phyloP scores from a whole-genome alignment of 1,284 basidiomycete genomes.

The Ceratobasidium sp. region DNA sequence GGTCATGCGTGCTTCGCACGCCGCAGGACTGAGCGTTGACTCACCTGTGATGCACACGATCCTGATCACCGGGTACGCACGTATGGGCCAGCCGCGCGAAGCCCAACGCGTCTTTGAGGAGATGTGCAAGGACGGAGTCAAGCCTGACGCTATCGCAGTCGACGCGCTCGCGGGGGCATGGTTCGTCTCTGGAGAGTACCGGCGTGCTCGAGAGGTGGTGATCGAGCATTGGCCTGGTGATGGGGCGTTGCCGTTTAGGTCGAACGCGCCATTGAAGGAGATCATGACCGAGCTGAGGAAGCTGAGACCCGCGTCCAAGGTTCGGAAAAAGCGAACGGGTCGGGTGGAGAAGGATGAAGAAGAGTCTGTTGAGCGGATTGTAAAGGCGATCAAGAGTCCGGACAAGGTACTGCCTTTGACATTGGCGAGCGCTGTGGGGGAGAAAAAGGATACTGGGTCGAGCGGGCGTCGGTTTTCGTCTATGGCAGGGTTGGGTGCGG shows the following conservation, averaged over 20 bases:
- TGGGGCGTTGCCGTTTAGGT: not conserved
- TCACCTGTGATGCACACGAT: constrained; percentile 39
- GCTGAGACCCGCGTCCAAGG: constrained; percentile 20
- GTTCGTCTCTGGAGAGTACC: constrained; percentile 19
- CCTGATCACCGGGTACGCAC: constrained; percentile 42
- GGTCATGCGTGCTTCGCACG: constrained; percentile 27
- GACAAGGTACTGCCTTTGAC: constrained; percentile 14
- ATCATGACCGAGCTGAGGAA: constrained; percentile 22
- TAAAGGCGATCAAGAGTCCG: constrained; percentile 31
- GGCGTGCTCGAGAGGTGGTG: constrained; percentile 20
- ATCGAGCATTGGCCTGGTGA: constrained; percentile 27
- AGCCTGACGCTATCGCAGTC: constrained; percentile 40
- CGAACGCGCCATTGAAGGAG: constrained; percentile 13
- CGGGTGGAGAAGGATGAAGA: constrained; percentile 9
- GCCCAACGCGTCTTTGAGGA: constrained; percentile 32
- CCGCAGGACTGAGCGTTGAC: constrained; percentile 1
- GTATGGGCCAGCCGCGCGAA: constrained; percentile 36
- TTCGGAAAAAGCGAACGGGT: constrained; percentile 13
- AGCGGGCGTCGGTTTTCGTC: constrained; percentile 12
- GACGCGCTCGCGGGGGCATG: constrained; percentile 42
- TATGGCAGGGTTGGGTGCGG: not conserved
- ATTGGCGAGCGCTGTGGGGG: not conserved
- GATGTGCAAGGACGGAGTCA: constrained; percentile 37
- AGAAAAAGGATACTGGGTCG: constrained; percentile 2
- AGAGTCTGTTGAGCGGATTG: constrained; percentile 13